Evolutionary conservation across 768 basidiomycete species (phyloP), one percentile per base, ranked within the genome.

Genomic region (Floccularia luteovirens): DNA sequence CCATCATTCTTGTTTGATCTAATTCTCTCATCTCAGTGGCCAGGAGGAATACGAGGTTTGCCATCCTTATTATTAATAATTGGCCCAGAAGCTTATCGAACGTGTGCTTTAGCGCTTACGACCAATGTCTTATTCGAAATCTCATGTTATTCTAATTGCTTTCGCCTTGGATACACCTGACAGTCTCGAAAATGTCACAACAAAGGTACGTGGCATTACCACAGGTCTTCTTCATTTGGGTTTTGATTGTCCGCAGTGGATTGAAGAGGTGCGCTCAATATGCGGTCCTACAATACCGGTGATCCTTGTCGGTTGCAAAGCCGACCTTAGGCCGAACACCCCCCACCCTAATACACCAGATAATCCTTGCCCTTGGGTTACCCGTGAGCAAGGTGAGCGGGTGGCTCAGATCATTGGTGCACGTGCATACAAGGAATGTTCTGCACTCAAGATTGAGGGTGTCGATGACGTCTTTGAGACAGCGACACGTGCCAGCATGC

Each of bases 381-480:
- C 81, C n/a, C 77, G 75, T 2, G 79, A 75, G 37, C 74, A 88
- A 63, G 94, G 87, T 17, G 85, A 91, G 65, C 73, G 76, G 23
- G 85, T 89, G 16, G 90, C 92, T 2, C 66, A 70, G 22, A 72
- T 68, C 25, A 97, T 98, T 46, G 92, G 93, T 20, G 94, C 94
- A 21, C 77, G 90, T 20, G 85, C 80, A 30, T 98, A 97, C 70
- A 91, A 90, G 58, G 94, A 97, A 58, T 96, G 92, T 52, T 90
- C 87, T 7, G 86, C 91, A 21, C 69, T 93, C 36, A 85, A 80
- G 64, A 86, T 89, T 39, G 82, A 88, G 63, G 91, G 91, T 39
- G 91, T 94, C 11, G 96, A 98, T 60, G 90, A 96, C 50, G 90
- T 97, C 32, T 99, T 98, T 50, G 96, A 99, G 66, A 86, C 89